A percentile compares a stretch with the other conserved stretches of the same genome.
phyloP scores from a whole-genome alignment of 2,329 filamentous ascomycete species.

The Pseudogymnoascus sp. region DNA sequence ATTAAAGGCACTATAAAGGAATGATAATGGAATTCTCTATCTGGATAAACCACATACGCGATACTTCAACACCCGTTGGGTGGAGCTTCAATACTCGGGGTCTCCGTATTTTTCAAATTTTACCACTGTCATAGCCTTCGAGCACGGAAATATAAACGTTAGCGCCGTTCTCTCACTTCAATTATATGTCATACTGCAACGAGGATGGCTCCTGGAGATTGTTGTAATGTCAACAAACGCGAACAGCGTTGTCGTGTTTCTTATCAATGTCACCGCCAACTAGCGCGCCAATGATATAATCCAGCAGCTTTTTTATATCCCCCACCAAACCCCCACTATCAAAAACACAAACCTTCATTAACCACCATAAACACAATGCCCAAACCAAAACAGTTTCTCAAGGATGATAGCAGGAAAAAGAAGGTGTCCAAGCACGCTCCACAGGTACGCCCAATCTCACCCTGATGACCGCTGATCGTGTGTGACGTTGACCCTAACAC shows the following conservation, averaged over 20 bases:
- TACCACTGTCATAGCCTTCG: neutral
- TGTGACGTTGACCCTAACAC: conserved; percentile 12
- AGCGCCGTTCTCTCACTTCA: neutral
- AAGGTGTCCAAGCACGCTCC: conserved; percentile 30
- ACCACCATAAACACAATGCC: conserved; percentile 16
- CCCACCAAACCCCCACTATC: neutral
- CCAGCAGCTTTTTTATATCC: neutral
- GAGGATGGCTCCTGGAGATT: neutral
- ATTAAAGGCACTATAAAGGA: neutral
- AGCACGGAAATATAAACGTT: neutral
- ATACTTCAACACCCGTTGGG: neutral
- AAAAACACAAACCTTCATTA: neutral
- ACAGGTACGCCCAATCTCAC: conserved; percentile 17
- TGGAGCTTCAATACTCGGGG: neutral
- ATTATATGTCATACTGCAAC: neutral
- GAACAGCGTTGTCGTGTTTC: neutral
- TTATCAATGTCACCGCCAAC: neutral
- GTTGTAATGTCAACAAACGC: neutral
- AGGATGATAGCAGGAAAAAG: conserved; percentile 29
- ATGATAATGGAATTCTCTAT: neutral
- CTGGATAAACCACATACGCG: neutral
- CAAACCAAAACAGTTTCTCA: conserved; percentile 33
- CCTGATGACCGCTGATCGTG: neutral
- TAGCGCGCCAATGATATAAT: conserved; percentile 9
- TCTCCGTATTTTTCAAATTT: neutral